Base-by-base conservation (phyloP, 768 basidiomycete genomes). In the Mycena albidolilacea region DNA sequence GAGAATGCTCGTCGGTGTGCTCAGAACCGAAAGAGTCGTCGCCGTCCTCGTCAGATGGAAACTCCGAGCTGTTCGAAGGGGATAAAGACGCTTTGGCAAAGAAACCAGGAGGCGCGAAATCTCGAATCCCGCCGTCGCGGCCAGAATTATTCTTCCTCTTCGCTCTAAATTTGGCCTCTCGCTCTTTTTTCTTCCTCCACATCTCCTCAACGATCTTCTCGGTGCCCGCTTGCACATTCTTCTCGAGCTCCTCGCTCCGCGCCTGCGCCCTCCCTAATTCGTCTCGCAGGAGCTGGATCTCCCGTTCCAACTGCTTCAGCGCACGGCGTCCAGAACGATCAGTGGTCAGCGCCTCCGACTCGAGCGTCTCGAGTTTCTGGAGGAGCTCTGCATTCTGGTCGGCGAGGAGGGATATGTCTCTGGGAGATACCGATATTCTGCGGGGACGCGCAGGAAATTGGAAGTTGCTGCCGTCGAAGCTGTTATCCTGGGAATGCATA, bases 311-410 rank as follows among this genome's bases (percentile, higher is more conserved):
- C 78, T 87, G 87, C 55, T 91, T 90, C 21, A 97, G 84, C 75
- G 90, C 91, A 43, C 90, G 88, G 70, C 91, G 87, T 14, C 95
- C 94, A 1, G 87, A 85, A 46, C 88, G 87, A 75, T 96, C 94
- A 2, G 92, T 86, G 55, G 88, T 87, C 12, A 80, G 81, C 17
- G 94, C 90, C 71, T 96, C 95, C 1, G 86, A 80, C 79, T 96
- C 93, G 11, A 97, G 87, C 71, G 88, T 87, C 81, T 95, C 92
- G 7, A 97, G 86, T 75, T 95, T 94, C 35, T 87, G 82, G 5
- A 94, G 82, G 17, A 97, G 90, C 74, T 96, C 94, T 0, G 91
- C 90, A 77, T 97, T 97, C 82, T 97, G 95, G 77, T 95, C 93
- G 0, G 93, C 89, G 54, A 96, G 89, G 8, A 88, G 84, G 3